phyloP scores from a whole-genome alignment of 257 asterid species.

The Salvia rosmarinus region DNA sequence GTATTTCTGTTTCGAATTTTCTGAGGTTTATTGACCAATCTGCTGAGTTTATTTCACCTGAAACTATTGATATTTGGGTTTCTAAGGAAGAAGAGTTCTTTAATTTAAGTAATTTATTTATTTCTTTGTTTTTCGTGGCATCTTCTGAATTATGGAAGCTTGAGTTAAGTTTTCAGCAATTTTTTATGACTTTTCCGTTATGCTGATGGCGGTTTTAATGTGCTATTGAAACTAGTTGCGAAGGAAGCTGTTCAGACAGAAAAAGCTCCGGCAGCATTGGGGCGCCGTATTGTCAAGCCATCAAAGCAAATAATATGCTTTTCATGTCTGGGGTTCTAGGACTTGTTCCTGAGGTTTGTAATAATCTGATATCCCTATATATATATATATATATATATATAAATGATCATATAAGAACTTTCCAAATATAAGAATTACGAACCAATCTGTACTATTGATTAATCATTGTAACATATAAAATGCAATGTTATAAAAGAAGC shows the following conservation, averaged over 20 bases:
- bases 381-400: neutral
- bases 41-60: neutral
- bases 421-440: too few relatives aligned
- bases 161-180: neutral
- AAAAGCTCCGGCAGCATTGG: constrained; percentile 94
- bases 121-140: neutral
- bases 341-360: constrained; percentile 79
- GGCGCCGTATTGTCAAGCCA: constrained; percentile 92
- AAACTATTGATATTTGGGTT: neutral
- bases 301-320: constrained; percentile 76
- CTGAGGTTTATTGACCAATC: neutral
- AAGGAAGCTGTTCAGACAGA: constrained; percentile 87
- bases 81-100: neutral
- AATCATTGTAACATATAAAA: too few relatives aligned
- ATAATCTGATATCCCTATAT: neutral
- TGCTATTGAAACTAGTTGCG: constrained; percentile 40
- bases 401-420: too few relatives aligned
- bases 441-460: too few relatives aligned
- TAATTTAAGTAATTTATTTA: neutral
- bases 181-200: neutral
- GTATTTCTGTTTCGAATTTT: constrained; percentile 2
- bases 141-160: constrained; percentile 8
- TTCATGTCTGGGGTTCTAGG: constrained; percentile 84
- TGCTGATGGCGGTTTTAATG: constrained; percentile 24
- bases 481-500: too few relatives aligned